Base-by-base conservation (phyloP, 768 basidiomycete species). In the Thelephora ganbajun region DNA sequence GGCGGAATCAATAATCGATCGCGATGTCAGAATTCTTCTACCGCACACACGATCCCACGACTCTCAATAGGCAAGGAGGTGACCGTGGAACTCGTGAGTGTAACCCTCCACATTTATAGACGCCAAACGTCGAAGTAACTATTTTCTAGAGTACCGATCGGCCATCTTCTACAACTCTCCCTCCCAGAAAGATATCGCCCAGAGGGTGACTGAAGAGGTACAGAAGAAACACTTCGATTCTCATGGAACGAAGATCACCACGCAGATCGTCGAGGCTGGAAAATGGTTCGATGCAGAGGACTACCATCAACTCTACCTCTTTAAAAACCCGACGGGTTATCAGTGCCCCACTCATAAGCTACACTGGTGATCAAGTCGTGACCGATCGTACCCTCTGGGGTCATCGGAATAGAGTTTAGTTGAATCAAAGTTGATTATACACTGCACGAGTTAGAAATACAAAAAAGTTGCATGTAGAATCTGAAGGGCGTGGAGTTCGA, bases 41-140 rank as follows among this genome's bases (percentile, higher is more conserved):
- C 63, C 76, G 94, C 42, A 89, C 87, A 0, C 93, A 97, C 57
- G 92, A 96, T 54, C 89, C 93, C 2, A 94, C 91, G 36, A 86
- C 87, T 0, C 57, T 72, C 48, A 80, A 94, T 62, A 66, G 71
- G 12, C 91, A 94, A 60, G 91, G 91, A 23, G 69, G 57, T 1
- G 90, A 94, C 56, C 59, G 57, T 2, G 91, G 92, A 16, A 77
- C 79, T 23, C 91, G 89, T 91, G 57, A 53, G 80, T 74, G 4
- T 9, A 30, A 4, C 7, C 7, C 16, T 12, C 13, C 6, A 14
- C 7, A 9, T 13, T 2, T 20, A n/a, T 39, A 5, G 44, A 3
- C 20, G 26, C 30, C 13, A 44, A 20, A 30, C 26, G 4, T 37
- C 12, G 34, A 26, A 22, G 54, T 33, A 48, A 34, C 20, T 9